phyloP scores from a whole-genome alignment of 2,329 filamentous ascomycete species.

The Aureobasidium musti region DNA sequence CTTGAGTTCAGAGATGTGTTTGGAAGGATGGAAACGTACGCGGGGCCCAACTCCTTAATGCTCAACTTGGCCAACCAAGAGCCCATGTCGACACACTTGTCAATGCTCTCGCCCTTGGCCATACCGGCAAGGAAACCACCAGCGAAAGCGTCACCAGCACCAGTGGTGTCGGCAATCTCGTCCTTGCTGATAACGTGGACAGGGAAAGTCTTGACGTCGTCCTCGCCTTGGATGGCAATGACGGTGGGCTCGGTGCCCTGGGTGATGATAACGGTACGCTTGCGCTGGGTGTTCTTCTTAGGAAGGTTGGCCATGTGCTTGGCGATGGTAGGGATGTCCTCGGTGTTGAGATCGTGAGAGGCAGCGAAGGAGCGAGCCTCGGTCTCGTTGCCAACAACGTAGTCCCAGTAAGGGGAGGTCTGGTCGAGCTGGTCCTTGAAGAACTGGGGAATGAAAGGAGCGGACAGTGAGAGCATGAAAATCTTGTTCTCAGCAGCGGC shows the following conservation, averaged over 20 bases:
- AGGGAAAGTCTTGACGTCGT: conserved; percentile 70
- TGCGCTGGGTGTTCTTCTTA: conserved; percentile 85
- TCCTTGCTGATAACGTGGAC: conserved; percentile 76
- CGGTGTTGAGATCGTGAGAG: conserved; percentile 70
- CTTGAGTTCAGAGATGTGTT: conserved; percentile 44
- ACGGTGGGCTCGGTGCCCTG: conserved; percentile 92
- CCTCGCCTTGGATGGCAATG: conserved; percentile 65
- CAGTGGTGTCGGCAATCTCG: conserved; percentile 93
- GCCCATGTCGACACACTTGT: conserved; percentile 81
- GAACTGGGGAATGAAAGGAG: conserved; percentile 94
- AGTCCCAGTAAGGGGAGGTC: conserved; percentile 89
- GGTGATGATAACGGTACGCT: conserved; percentile 86
- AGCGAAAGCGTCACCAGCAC: conserved; percentile 93
- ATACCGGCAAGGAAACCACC: conserved; percentile 91
- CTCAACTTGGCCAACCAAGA: conserved; percentile 95
- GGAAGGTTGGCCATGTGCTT: conserved; percentile 82
- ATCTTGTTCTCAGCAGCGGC: conserved; percentile 86
- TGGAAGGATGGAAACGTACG: conserved; percentile 64
- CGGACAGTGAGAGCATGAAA: conserved; percentile 88
- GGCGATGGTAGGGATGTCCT: conserved; percentile 81
- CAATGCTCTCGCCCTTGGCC: conserved; percentile 77
- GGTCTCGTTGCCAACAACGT: conserved; percentile 94
- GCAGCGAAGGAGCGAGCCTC: conserved; percentile 88
- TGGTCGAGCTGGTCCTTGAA: conserved; percentile 95
- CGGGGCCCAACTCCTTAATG: conserved; percentile 93